Base-by-base conservation (phyloP, 768 basidiomycete genomes). In the Phallus indusiatus region DNA sequence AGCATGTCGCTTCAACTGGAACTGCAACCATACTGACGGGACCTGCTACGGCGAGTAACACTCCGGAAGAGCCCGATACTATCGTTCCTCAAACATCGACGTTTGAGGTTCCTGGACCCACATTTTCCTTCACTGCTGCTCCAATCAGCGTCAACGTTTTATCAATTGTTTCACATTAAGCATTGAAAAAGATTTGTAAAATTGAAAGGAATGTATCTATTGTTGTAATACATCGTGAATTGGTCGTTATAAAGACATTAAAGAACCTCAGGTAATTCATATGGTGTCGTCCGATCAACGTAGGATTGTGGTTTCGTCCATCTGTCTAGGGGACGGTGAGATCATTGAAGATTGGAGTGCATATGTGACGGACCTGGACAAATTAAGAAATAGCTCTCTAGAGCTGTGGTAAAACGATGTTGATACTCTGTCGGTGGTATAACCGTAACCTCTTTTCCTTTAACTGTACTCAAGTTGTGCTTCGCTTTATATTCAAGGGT, bases 401-500 rank as follows among this genome's bases (percentile, higher is more conserved):
- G 72, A 4, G 89, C 81, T 56, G 70, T 81, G 52, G 87, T 78
- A 64, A 92, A 90, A 0, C 89, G 78, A 47, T 88, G 84, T 54
- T 86, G 82, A 66, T 92, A 92, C 67, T 90, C 88, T 3, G 79
- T 74, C 1, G 89, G 89, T 0, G 89, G 89, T 47, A 92, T 77
- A 14, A 91, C 85, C 0, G 89, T 92, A 9, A 88, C 82, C 35
- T 90, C 85, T 62, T 88, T 85, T 1, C 80, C 81, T 36, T 60
- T 61, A 11, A 66, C 67, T 22, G 68, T 63, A 50, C 82, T 82
- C 12, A 91, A 74, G 5, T 81, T 83, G 48, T 88, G 84, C 69
- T 93, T 93, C 9, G 88, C 88, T 67, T 89, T 87, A 65, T 89
- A 89, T 69, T 93, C 90, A 7, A 93, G 73, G 0, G 88, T 90